Evolutionary conservation across 1,139 yeast species (phyloP).

Genomic region (Geotrichum carabidarum): DNA sequence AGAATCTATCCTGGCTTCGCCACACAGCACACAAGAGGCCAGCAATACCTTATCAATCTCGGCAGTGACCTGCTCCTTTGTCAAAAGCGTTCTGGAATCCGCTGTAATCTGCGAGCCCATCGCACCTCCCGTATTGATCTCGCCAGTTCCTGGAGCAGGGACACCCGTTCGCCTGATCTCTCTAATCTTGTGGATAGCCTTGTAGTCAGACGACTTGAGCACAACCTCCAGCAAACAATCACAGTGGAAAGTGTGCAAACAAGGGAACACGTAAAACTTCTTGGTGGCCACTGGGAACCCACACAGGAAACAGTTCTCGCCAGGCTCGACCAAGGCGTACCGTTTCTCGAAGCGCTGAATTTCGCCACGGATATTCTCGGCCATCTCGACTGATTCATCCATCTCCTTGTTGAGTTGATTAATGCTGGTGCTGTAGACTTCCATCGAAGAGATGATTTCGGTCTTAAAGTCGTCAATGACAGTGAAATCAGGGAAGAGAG

Average conservation of each 20-base stretch:
- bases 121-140: slow-evolving; percentile 16
- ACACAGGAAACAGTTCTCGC: slow-evolving; percentile 77
- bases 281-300: slow-evolving; percentile 60
- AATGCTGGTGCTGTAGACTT: slow-evolving; percentile 63
- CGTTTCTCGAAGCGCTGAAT: slow-evolving; percentile 49
- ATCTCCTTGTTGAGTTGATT: slow-evolving; percentile 64
- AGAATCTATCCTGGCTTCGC: slow-evolving; percentile 64
- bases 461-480: slow-evolving; percentile 79
- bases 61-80: slow-evolving; percentile 32
- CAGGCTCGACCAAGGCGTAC: slow-evolving; percentile 66
- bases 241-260: slow-evolving; percentile 84
- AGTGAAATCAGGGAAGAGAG: slow-evolving; percentile 76
- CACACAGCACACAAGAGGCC: slow-evolving; percentile 73
- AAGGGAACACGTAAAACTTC: slow-evolving; percentile 78
- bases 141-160: slow-evolving; percentile 25
- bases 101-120: slow-evolving; percentile 1
- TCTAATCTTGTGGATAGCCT: slow-evolving; percentile 57
- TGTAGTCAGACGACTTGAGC: slow-evolving; percentile 60
- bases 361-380: slow-evolving; percentile 57
- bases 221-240: slow-evolving; percentile 70
- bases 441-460: slow-evolving; percentile 73
- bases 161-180: slow-evolving; percentile 42
- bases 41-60: slow-evolving; percentile 59
- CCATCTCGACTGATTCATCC: slow-evolving; percentile 63
- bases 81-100: slow-evolving; percentile 27